Conservation (phyloP, 768 basidiomycete species). For the Suillus paluster region DNA sequence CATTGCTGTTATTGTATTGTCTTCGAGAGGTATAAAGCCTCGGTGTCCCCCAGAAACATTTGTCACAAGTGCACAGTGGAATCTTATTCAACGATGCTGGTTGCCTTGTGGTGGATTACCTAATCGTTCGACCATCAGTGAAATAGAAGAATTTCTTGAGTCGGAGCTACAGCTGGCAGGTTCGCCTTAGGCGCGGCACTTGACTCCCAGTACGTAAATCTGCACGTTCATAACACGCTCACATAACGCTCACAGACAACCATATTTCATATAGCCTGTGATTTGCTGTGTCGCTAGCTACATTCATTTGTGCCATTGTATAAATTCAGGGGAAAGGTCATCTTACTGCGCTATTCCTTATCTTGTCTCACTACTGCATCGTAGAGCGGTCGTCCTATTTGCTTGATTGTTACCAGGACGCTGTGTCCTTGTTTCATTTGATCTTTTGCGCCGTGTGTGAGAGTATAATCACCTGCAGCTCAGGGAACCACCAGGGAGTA, state of each 20-base stretch:
- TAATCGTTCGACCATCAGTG: conserved; percentile 6
- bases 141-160: conserved; percentile 8
- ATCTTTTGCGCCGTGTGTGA: not conserved
- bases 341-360: not conserved
- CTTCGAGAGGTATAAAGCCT: not conserved
- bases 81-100: conserved; percentile 15
- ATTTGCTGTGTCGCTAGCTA: not conserved
- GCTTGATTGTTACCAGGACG: not conserved
- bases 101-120: not conserved
- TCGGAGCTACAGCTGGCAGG: conserved; percentile 1
- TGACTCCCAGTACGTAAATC: not conserved
- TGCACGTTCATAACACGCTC: not conserved
- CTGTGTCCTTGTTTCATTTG: not conserved
- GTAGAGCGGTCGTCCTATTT: not conserved
- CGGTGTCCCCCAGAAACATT: not conserved
- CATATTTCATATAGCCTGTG: not conserved
- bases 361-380: not conserved
- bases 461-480: not conserved
- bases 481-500: not conserved
- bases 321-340: not conserved
- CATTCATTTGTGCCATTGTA: not conserved
- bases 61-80: conserved; percentile 8
- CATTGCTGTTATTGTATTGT: not conserved
- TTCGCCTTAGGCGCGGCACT: not conserved
- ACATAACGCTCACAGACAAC: not conserved